Evolutionary conservation across 2,329 filamentous ascomycete species (phyloP), one percentile per base, ranked within the genome.

Genomic region (Microsporum canis): DNA sequence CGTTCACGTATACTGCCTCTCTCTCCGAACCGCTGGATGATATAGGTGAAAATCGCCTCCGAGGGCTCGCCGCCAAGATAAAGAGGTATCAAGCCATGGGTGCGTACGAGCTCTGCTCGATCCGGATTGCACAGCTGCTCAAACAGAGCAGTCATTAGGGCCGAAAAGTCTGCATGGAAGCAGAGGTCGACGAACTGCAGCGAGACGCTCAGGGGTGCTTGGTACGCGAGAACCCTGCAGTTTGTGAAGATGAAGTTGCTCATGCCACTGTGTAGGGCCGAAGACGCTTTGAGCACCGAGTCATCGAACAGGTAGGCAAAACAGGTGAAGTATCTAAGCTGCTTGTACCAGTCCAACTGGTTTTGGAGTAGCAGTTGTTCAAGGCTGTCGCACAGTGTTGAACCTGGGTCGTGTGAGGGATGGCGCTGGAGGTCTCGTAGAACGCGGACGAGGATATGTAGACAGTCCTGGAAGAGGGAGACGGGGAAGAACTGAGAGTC

Each of bases 181-280:
- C 57, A 59, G 17, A 55, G n/a, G 17, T 53, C 31, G 47, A 39
- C 47, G 47, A 60, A 60, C 47, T 55, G 45, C 58, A 60, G n/a
- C 4, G 34, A 38, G n/a, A 55, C n/a, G 12, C 8, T 39, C 10
- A 60, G 45, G 5, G 34, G 34, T 27, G 43, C 31, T 5, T 38
- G 34, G 3, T 36, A 31, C 10, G 41, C 17, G 29, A 59, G 5
- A 5, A 17, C 17, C 23, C 17, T 31, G 34, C 12, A 7, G 17
- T 39, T 56, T 7, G 17, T 10, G 10, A 47, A n/a, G 27, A 59
- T 41, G 29, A 59, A 59, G 23, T 7, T 29, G 36, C 39, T 31
- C 39, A 59, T 36, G 14, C 41, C 57, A 3, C 41, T 34, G 10
- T 38, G 41, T 12, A 60, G 34, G 47, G 49, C 6, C 4, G 14